Evolutionary conservation across 2,329 filamentous ascomycete genomes (phyloP).

Genomic region (Fusarium keratoplasticum): DNA sequence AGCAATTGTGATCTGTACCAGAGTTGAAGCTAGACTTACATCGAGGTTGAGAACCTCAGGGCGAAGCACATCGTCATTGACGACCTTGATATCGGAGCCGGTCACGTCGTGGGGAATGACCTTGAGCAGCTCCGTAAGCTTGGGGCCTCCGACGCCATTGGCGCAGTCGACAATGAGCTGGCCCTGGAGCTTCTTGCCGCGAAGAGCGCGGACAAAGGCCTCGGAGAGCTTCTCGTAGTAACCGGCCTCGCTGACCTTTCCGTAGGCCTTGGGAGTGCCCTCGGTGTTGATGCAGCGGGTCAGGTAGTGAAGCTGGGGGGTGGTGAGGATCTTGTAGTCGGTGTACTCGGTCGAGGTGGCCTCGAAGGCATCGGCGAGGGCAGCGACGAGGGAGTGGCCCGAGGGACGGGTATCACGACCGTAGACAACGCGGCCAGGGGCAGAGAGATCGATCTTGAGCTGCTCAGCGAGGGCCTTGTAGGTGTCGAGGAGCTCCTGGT

Average conservation of each 20-base stretch:
- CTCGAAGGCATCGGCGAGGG: conserved; percentile 82
- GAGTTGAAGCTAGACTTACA: conserved; percentile 61
- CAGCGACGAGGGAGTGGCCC: conserved; percentile 82
- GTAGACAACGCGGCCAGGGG: conserved; percentile 84
- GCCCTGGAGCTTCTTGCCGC: conserved; percentile 78
- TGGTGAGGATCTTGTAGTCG: conserved; percentile 93
- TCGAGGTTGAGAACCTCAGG: conserved; percentile 91
- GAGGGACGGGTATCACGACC: conserved; percentile 94
- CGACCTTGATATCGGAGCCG: conserved; percentile 76
- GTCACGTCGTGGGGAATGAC: conserved; percentile 74
- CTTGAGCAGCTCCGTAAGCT: conserved; percentile 88
- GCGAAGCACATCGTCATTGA: conserved; percentile 93
- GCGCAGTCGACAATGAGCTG: conserved; percentile 90
- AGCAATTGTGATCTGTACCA: conserved; percentile 3
- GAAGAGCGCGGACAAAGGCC: conserved; percentile 87
- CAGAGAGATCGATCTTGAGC: conserved; percentile 78
- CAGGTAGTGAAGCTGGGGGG: conserved; percentile 97
- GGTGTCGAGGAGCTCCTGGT: conserved; percentile 79
- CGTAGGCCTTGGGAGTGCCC: conserved; percentile 87
- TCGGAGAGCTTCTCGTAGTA: conserved; percentile 94
- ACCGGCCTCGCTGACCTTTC: conserved; percentile 86
- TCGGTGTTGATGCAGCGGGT: conserved; percentile 95
- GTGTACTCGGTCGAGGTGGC: conserved; percentile 79
- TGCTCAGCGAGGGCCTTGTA: conserved; percentile 81
- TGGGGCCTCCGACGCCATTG: conserved; percentile 95